Conservation (phyloP, 2,329 filamentous ascomycete species). For the Chaetomium strumarium region DNA sequence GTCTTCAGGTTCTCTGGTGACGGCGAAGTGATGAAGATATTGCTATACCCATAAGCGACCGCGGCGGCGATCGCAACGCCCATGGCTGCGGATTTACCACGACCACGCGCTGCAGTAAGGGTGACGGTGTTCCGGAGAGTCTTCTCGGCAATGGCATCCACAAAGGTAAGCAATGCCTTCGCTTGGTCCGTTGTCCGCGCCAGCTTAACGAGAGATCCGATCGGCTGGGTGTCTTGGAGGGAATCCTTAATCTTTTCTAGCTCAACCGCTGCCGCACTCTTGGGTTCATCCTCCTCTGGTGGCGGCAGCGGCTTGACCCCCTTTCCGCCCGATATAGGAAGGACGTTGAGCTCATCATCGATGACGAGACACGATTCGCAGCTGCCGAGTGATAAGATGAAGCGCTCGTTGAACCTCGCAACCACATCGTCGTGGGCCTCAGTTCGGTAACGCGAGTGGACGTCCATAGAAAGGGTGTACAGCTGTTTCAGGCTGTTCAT, state of each 20-base stretch:
- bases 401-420: constrained; percentile 94
- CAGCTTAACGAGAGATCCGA: constrained; percentile 76
- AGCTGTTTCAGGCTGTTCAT: constrained; percentile 97
- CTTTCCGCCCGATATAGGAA: constrained; percentile 94
- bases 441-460: constrained; percentile 92
- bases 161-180: constrained; percentile 93
- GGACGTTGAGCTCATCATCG: constrained; percentile 94
- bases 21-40: constrained; percentile 97
- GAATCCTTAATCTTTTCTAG: constrained; percentile 83
- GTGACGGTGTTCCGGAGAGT: constrained; percentile 90
- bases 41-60: constrained; percentile 93
- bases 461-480: constrained; percentile 95
- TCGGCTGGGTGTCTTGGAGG: constrained; percentile 75
- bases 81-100: constrained; percentile 93
- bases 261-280: constrained; percentile 66
- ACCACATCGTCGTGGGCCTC: constrained; percentile 94
- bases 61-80: constrained; percentile 92
- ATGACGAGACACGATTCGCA: constrained; percentile 93
- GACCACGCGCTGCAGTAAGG: constrained; percentile 85
- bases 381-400: constrained; percentile 89
- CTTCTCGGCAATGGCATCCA: constrained; percentile 94
- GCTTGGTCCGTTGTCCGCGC: constrained; percentile 92
- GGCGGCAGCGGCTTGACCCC: constrained; percentile 77
- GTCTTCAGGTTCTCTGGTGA: constrained; percentile 98
- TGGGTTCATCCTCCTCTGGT: constrained; percentile 65